phyloP scores from a whole-genome alignment of 495 filamentous ascomycete species.

The Penicillium robsamsonii region DNA sequence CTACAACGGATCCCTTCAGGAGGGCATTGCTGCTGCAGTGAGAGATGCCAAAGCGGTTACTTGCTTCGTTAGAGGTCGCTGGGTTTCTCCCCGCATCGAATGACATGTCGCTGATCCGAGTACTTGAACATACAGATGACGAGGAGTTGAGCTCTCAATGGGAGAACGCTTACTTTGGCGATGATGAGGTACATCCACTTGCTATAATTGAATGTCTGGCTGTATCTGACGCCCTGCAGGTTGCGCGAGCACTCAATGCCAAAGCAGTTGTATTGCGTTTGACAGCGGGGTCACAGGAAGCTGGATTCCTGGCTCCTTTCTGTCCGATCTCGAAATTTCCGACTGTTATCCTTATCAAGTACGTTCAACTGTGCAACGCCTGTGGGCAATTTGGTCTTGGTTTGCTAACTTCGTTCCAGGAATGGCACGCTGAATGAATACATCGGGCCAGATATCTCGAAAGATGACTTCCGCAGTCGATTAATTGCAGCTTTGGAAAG shows the following conservation, averaged over 20 bases:
- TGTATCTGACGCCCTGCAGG: constrained; percentile 25
- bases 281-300: constrained; percentile 69
- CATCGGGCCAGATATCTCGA: constrained; percentile 55
- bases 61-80: constrained; percentile 67
- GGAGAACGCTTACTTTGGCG: constrained; percentile 71
- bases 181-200: constrained; percentile 49
- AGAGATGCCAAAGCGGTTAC: constrained; percentile 61
- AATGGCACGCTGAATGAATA: constrained; percentile 64
- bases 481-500: constrained; percentile 40
- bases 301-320: constrained; percentile 74
- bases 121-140: constrained; percentile 51
- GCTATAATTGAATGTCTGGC: background rate
- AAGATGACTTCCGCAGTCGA: constrained; percentile 56
- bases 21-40: constrained; percentile 73
- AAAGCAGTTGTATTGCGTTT: constrained; percentile 68
- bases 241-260: constrained; percentile 48
- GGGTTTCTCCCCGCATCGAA: constrained; percentile 45
- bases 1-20: constrained; percentile 72
- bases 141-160: constrained; percentile 63
- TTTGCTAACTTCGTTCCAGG: constrained; percentile 29
- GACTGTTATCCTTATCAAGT: constrained; percentile 74
- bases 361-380: constrained; percentile 19
- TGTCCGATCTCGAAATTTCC: constrained; percentile 73
- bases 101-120: constrained; percentile 18
- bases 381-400: background rate